Evolutionary conservation across 768 basidiomycete species (phyloP), one percentile per base, ranked within the genome.

Genomic region (Tephrocybe sp.): DNA sequence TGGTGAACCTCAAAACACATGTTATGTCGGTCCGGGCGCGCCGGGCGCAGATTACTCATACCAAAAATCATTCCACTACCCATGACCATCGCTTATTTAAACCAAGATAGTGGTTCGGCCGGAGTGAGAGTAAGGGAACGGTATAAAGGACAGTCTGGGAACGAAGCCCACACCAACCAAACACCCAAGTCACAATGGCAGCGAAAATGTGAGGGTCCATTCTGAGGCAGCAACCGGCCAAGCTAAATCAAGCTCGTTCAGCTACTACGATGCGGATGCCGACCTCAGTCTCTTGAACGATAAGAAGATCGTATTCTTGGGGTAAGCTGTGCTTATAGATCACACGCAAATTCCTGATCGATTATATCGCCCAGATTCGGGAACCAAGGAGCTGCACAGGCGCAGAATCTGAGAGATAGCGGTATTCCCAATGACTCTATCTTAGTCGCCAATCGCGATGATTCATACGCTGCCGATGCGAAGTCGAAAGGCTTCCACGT

Each of bases 311-410:
- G 80, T 84, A 10, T 84, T 84, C 68, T 64, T 85, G 17, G 83
- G 83, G 82, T 81, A 61, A 26, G 71, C 52, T 15, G 24, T 43
- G 15, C 20, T 26, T 25, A 10, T 17, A 36, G 10, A n/a, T 15
- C 12, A 14, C 20, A 45, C 26, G 9, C 18, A 21, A 30, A 14
- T 20, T 10, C 37, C 28, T 17, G 37, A 21, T 38, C 28, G 11
- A 26, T 32, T 14, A 17, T 18, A n/a, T 45, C 17, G 18, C 18
- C 18, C 46, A 84, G 82, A 3, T 85, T 83, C 63, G 83, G 83
- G 38, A 84, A 83, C 62, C 83, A 85, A 62, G 83, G 83, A 11
- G 79, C 83, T 26, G 83, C 83, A 42, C 83, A 84, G 61, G 83
- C 83, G 3, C 82, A 84, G 65, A 85, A 85, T 54, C 59, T 85